Base-by-base conservation (phyloP, 805 yeast species). In the Metschnikowia kofuensis region DNA sequence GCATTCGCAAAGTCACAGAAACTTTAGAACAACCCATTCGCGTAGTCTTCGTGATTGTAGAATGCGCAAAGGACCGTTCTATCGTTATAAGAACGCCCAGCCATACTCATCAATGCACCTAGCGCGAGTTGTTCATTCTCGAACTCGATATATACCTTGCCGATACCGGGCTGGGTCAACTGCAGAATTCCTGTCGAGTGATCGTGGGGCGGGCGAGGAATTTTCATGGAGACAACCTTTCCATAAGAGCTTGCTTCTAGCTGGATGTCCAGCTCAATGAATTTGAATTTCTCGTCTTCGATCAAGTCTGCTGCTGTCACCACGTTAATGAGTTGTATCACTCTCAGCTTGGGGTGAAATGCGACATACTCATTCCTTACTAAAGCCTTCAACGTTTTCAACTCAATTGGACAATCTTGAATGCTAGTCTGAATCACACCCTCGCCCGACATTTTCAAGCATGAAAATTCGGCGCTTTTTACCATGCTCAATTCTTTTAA, bases 61-160 rank as follows among this genome's bases (percentile, higher is more conserved):
- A 72, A 87, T 0, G 86, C 76, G 49, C 87, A 82, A 14, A 91
- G 53, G 0, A 90, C 80, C 0, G 85, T 76, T 43, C 96, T 71
- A 40, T 82, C 90, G 53, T 83, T 80, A 60, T 83, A 90, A 45
- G 67, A 66, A 44, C 84, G 67, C 1, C 96, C 96, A 8, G 85
- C 81, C 14, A 89, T 56, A 9, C 73, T 77, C 65, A 81, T 69
- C 31, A 78, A 63, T 0, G 94, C 95, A 8, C 65, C 63, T 6
- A 68, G 62, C 1, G 96, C 84, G 2, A 68, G 66, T 1, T 77
- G 77, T 1, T 72, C 65, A 11, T 70, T 69, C 1, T 72, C 74
- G 65, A 86, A 90, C 63, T 84, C 81, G 21, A 87, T 80, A 63
- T 75, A 89, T 0, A 89, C 75, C 53, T 80, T 84, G 0, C 97